Conservation (phyloP, 225 moss, liverwort and hornwort species). For the Lunularia cruciata region DNA sequence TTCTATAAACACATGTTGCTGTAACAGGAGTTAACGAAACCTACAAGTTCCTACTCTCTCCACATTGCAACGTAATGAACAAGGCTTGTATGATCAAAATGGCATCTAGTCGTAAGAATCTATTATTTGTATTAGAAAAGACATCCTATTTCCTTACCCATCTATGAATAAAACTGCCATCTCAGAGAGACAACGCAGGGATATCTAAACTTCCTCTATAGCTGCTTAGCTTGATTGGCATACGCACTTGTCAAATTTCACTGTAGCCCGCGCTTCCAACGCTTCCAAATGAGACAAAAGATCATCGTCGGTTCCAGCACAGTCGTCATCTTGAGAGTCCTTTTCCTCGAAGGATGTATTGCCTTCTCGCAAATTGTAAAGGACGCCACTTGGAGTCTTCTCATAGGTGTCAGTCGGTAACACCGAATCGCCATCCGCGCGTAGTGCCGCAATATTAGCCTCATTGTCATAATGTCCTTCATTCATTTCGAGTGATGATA, state of each 20-base stretch:
- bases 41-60: background rate
- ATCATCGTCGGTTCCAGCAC: slow-evolving; percentile 7
- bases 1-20: background rate
- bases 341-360: background rate
- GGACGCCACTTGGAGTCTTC: background rate
- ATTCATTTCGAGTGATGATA: background rate
- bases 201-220: too few species aligned
- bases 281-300: slow-evolving; percentile 39
- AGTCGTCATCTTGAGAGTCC: slow-evolving; percentile 1
- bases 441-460: slow-evolving; percentile 1
- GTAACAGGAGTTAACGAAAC: background rate
- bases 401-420: slow-evolving; percentile 3
- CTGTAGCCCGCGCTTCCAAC: slow-evolving; percentile 61
- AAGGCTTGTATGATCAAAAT: too few species aligned
- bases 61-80: too few species aligned
- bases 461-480: background rate
- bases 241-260: slow-evolving; percentile 70
- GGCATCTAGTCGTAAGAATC: too few species aligned
- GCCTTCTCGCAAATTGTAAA: background rate
- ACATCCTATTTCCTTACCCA: too few species aligned
- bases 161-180: too few species aligned
- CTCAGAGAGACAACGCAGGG: too few species aligned
- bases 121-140: too few species aligned
- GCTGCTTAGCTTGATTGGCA: slow-evolving; percentile 9
- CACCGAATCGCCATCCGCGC: background rate